Evolutionary conservation across 371 early-diverging fungal genomes (phyloP), one percentile per base, ranked within the genome.

Genomic region (Mortierella polycephala): DNA sequence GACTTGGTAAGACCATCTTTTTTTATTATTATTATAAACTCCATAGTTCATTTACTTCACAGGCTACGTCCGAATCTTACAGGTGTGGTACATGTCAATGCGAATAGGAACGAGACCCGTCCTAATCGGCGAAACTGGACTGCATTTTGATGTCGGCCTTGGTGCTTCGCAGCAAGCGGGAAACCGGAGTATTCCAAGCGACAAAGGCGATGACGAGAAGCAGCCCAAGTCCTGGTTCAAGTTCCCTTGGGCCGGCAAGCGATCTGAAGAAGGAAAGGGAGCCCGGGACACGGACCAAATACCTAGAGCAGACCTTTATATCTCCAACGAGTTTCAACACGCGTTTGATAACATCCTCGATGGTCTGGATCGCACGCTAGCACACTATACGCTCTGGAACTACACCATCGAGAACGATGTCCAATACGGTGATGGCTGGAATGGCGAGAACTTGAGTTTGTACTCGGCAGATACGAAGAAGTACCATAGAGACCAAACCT

Each of bases 71-170:
- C 30, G 30, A 30, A 30, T 30, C 30, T 30, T 30, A 30, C 30
- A 30, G 30, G 30, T 30, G 4, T 30, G 30, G 4, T 30, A 30
- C 30, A 30, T 30, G 30, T 30, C 30, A 30, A 30, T 30, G 30
- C 30, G 30, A 52, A 40, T 42, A 77, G 77, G 77, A 44, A 52
- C 50, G 11, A 55, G 82, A 64, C 92, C 92, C 1, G 87, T 85
- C 53, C 60, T 92, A 0, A 75, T 93, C 5, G 93, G 93, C 9
- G 93, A 93, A 68, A 89, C 88, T 50, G 93, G 93, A 23, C 87
- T 93, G 37, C 92, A 92, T 2, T 91, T 88, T 66, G 92, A 93
- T 60, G 72, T 77, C 12, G 77, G 72, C 9, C 84, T 92, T 81
- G 83, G 89, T 53, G 60, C 62, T 18, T 59, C 81, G 0, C 81